A percentile compares a stretch with the other conserved stretches of the same genome.
phyloP scores from a whole-genome alignment of 1,284 basidiomycete species.

The Ustilago nuda region DNA sequence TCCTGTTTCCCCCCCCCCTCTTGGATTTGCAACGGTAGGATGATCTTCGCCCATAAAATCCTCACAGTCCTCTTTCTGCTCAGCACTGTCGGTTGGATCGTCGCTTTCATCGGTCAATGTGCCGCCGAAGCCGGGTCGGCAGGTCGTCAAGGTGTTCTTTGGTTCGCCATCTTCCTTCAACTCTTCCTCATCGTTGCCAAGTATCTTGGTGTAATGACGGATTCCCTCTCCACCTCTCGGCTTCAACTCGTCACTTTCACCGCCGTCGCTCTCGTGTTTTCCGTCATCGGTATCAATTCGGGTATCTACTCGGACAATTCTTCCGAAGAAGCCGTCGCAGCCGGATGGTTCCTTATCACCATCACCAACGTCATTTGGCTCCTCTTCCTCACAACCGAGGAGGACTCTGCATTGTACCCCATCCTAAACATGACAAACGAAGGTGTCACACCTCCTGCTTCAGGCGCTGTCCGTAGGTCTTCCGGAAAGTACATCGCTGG shows the following conservation, averaged over 20 bases:
- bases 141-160: conserved; percentile 77
- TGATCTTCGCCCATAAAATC: conserved; percentile 87
- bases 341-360: conserved; percentile 91
- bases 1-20: background rate
- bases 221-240: conserved; percentile 84
- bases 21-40: conserved; percentile 60
- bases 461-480: background rate
- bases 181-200: conserved; percentile 84
- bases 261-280: conserved; percentile 86
- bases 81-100: conserved; percentile 87
- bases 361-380: conserved; percentile 90
- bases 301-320: conserved; percentile 56
- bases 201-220: conserved; percentile 82
- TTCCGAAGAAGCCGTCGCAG: conserved; percentile 77
- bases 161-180: conserved; percentile 91
- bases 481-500: conserved; percentile 20
- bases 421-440: conserved; percentile 89
- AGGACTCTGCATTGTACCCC: conserved; percentile 84
- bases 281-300: conserved; percentile 80
- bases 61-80: conserved; percentile 88
- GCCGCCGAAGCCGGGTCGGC: conserved; percentile 55
- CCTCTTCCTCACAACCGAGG: conserved; percentile 94
- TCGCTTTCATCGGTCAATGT: conserved; percentile 83
- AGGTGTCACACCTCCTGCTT: conserved; percentile 79
- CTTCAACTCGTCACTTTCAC: conserved; percentile 87